Evolutionary conservation across 1,139 yeast species (phyloP).

Genomic region (Saccharomyces hybrid): DNA sequence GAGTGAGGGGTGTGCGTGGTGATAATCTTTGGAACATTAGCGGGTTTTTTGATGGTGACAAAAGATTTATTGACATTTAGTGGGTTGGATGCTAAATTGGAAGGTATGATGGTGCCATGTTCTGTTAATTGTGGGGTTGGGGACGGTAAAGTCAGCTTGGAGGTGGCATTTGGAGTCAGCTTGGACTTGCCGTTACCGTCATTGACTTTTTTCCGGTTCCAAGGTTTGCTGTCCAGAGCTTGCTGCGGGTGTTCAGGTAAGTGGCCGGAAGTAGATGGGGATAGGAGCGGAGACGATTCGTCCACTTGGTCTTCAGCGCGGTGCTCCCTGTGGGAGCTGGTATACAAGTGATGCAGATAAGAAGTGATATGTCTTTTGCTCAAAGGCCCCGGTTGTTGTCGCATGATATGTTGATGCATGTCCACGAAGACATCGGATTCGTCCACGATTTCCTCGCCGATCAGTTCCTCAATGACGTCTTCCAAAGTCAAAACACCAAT

Average conservation of each 20-base stretch:
- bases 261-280: not conserved
- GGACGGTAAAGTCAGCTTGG: not conserved
- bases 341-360: slow-evolving; percentile 51
- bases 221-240: not conserved
- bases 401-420: slow-evolving; percentile 76
- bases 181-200: not conserved
- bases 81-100: slow-evolving; percentile 79
- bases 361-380: slow-evolving; percentile 64
- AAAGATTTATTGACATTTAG: slow-evolving; percentile 60
- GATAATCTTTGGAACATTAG: slow-evolving; percentile 12
- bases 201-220: not conserved
- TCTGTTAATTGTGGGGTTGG: not conserved
- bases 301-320: not conserved
- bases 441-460: slow-evolving; percentile 96
- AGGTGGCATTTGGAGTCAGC: not conserved
- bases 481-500: slow-evolving; percentile 88
- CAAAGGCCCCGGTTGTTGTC: slow-evolving; percentile 80
- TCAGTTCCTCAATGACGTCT: slow-evolving; percentile 96
- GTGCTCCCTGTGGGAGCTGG: slow-evolving; percentile 11
- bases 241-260: not conserved
- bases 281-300: not conserved
- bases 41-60: slow-evolving; percentile 58
- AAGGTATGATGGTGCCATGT: slow-evolving; percentile 37
- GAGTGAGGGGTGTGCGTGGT: slow-evolving; percentile 6
- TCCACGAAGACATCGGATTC: slow-evolving; percentile 95